Evolutionary conservation across 371 early-diverging fungal genomes (phyloP), one percentile per base, ranked within the genome.

Genomic region (Apophysomyces elegans): DNA sequence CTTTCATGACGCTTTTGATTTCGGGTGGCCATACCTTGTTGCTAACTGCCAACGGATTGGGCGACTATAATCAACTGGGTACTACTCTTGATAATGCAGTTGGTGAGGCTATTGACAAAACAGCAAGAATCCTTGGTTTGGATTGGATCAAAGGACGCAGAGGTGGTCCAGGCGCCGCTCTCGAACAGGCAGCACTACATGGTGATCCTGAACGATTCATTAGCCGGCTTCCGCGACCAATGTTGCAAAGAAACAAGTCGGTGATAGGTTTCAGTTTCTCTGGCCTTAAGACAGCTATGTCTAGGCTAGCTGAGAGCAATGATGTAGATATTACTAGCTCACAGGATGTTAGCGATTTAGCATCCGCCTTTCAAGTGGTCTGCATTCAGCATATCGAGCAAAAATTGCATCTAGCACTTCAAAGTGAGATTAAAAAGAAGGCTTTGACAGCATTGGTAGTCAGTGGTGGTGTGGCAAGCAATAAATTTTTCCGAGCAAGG

Each of bases 401-500:
- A 72, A 93, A 93, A 65, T 73, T 91, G 5, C 72, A 69, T 13
- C 73, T 90, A 59, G 92, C 89, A 1, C 68, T 91, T 26, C 64
- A 70, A n/a, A 71, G 74, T 14, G 91, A 85, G 59, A 59, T 72
- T 0, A 61, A 70, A 8, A 61, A 73, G 16, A 69, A 71, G 1
- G 80, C 78, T 1, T 66, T 88, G 26, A 84, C 85, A 11, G 77
- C 86, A 26, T 63, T 94, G n/a, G 93, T 94, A 7, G 91, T 85
- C 16, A 91, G 92, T 67, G 95, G 95, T 43, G 95, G 95, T 11
- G 95, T 93, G 6, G 95, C 93, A 13, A 86, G 93, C 63, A 94
- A 93, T 72, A 72, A 74, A 11, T 68, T 80, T 13, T 76, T 85
- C 58, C 73, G 85, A 61, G 59, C 69, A 38, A 80, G 78, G 81